phyloP scores from a whole-genome alignment of 1,139 yeast genomes.

The Candida mesenterica region DNA sequence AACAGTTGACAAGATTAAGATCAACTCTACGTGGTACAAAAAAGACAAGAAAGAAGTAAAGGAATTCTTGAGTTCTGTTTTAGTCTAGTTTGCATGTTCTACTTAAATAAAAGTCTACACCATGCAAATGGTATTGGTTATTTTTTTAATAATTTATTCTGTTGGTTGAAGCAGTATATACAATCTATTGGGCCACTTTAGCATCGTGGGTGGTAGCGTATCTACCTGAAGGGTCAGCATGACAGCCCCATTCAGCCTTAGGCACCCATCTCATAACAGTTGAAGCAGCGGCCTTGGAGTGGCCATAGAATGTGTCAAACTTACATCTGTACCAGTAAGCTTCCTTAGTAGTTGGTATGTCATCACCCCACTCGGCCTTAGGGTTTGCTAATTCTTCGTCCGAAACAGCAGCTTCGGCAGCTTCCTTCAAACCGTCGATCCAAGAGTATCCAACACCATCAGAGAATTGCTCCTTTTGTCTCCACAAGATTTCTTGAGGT shows the following conservation, averaged over 20 bases:
- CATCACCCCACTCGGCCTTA: conserved; percentile 94
- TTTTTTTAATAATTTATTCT: not conserved
- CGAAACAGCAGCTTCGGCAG: conserved; percentile 80
- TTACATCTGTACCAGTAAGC: conserved; percentile 98
- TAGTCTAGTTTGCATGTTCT: no score
- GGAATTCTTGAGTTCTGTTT: conserved; percentile 20
- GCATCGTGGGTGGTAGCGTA: conserved; percentile 84
- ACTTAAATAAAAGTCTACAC: no score
- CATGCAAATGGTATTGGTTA: no score
- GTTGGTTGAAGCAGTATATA: no score
- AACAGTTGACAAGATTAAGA: conserved; percentile 51
- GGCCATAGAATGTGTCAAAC: conserved; percentile 85
- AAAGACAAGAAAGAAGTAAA: conserved; percentile 30
- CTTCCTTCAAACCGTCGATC: conserved; percentile 96
- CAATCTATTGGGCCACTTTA: conserved; percentile 28
- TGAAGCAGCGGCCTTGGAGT: conserved; percentile 85
- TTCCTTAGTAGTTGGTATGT: conserved; percentile 95
- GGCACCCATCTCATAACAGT: conserved; percentile 99
- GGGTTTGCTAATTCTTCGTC: conserved; percentile 90
- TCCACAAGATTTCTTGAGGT: conserved; percentile 95
- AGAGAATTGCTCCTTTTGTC: conserved; percentile 99
- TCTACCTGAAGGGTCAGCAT: conserved; percentile 98
- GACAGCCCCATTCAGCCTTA: conserved; percentile 99
- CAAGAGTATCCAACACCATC: conserved; percentile 99
- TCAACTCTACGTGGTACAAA: conserved; percentile 48